phyloP scores from a whole-genome alignment of 169 alveolate genomes.

The Eimeria praecox region DNA sequence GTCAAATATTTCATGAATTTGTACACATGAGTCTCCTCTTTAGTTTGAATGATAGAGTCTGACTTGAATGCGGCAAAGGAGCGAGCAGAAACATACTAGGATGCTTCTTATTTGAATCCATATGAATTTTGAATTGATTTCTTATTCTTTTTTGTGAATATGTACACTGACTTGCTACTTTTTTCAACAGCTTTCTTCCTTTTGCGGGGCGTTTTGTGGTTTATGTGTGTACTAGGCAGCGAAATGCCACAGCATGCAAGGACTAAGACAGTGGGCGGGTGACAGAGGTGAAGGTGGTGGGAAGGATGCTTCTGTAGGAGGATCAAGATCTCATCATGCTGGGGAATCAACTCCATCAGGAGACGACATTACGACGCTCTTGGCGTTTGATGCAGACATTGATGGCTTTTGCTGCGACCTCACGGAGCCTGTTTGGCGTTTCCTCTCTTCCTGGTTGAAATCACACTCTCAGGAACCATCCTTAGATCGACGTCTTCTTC shows the following conservation, averaged over 20 bases:
- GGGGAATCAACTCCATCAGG: neutral
- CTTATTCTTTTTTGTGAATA: neutral
- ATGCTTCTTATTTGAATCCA: too few species aligned
- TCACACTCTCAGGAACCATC: neutral
- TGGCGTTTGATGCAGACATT: constrained; percentile 6
- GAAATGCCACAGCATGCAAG: constrained; percentile 49
- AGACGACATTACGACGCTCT: neutral
- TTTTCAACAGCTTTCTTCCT: neutral
- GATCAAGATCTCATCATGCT: neutral
- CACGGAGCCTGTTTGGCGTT: constrained; percentile 6
- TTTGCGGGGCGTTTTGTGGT: neutral
- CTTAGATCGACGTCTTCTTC: neutral
- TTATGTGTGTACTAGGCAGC: neutral
- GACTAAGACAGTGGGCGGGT: neutral
- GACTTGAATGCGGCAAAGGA: too few species aligned
- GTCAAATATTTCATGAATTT: too few species aligned
- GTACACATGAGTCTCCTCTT: too few species aligned
- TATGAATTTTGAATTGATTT: neutral
- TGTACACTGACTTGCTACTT: neutral
- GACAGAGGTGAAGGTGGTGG: neutral
- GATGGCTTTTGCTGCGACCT: constrained; percentile 43
- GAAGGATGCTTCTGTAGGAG: neutral
- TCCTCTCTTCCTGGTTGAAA: neutral
- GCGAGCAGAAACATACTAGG: too few species aligned
- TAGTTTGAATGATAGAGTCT: too few species aligned